Conservation (phyloP, 192 early-diverging fungal species). For the Umbelopsis isabellina region DNA sequence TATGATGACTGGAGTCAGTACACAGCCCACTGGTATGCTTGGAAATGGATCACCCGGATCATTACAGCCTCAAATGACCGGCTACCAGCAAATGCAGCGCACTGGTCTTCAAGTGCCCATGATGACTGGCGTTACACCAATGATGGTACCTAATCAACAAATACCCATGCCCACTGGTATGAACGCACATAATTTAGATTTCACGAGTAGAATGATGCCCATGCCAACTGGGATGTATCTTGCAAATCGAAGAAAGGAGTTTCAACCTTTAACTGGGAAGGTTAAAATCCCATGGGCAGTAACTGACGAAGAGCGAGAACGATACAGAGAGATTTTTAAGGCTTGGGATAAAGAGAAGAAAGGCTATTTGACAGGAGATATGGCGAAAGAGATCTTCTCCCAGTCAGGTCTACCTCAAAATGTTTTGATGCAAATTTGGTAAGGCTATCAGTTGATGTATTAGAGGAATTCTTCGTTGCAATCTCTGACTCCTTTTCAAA, state of each 20-base stretch:
- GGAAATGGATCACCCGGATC: not conserved
- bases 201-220: slow-evolving; percentile 46
- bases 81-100: slow-evolving; percentile 18
- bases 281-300: slow-evolving; percentile 57
- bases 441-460: slow-evolving; percentile 29
- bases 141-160: not conserved
- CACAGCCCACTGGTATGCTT: slow-evolving; percentile 1
- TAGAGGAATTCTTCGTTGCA: slow-evolving; percentile 31
- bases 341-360: slow-evolving; percentile 54
- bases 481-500: slow-evolving; percentile 21
- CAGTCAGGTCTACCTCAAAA: slow-evolving; percentile 55
- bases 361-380: slow-evolving; percentile 53
- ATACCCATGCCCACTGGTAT: slow-evolving; percentile 39
- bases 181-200: slow-evolving; percentile 34
- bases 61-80: not conserved
- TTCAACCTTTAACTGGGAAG: slow-evolving; percentile 27
- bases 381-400: slow-evolving; percentile 62
- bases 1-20: slow-evolving; percentile 29
- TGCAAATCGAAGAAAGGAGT: slow-evolving; percentile 14
- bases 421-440: slow-evolving; percentile 61
- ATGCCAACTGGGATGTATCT: slow-evolving; percentile 19
- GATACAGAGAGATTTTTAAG: slow-evolving; percentile 44
- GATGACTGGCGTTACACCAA: slow-evolving; percentile 22
- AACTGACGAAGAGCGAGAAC: slow-evolving; percentile 39
- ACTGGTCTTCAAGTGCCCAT: slow-evolving; percentile 19